Base-by-base conservation (phyloP, 257 asterid species). In the Forsythia suspensa region DNA sequence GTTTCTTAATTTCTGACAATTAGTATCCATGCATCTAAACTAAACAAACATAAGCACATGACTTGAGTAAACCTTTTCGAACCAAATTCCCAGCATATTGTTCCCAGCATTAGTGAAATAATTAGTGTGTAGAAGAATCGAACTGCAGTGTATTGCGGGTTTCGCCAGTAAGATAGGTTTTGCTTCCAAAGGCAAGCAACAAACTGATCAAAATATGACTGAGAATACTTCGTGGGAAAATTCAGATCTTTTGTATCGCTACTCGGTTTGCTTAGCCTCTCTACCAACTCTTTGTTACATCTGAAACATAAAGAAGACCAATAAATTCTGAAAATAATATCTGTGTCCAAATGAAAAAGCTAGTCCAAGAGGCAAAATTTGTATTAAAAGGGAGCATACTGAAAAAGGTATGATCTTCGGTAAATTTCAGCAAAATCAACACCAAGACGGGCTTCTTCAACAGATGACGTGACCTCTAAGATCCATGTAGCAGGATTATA, bases 401-500 rank as follows among this genome's bases (percentile, higher is more conserved):
- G 93, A 84, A 83, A 92, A 36, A 93, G 86, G 78, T 81, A 85
- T 37, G 99, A 95, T 80, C 81, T 86, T 85, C 86, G 82, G 82
- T 95, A 95, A 76, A 93, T 77, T 85, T 93, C 97, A 42, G 99
- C 97, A 84, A 95, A 95, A 93, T 95, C 97, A 80, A 93, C 88
- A 69, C 92, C 97, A 73, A 93, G 87, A 40, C 92, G 93, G 81
- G 37, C 80, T 88, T 93, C 98, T 83, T 93, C 97, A 63, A 87
- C 82, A 73, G 90, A 71, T 52, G 98, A 92, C 65, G 99, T 95
- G 71, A 90, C 94, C 84, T 93, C 98, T 71, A 95, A 75, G 94
- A 95, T 93, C 99, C 99, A 95, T 78, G 98, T 93, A 34, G 99
- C 92, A 21, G 99, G 99, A 83, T 95, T 95, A 84, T 89, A 86